phyloP scores from a whole-genome alignment of 495 filamentous ascomycete species.

The Hypoxylon subgilvum region DNA sequence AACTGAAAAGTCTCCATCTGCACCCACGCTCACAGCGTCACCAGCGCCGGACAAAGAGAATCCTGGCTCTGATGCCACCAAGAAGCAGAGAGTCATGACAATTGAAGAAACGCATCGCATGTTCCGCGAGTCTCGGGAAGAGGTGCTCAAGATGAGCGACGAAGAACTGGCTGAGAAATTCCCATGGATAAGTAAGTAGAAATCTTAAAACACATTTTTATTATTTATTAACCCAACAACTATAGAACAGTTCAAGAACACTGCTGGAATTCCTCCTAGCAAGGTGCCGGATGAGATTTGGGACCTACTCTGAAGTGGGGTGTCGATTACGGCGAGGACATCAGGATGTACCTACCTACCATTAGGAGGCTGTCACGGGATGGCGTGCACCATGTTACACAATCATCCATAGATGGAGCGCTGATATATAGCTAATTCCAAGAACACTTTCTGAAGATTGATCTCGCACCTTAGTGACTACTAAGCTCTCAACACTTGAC shows the following conservation, averaged over 20 bases:
- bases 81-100: constrained; percentile 1
- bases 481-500: no score
- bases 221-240: background rate
- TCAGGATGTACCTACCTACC: no score
- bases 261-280: background rate
- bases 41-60: no score
- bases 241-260: background rate
- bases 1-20: no score
- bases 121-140: background rate
- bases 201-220: background rate
- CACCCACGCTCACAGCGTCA: no score
- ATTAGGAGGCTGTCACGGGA: no score
- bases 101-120: background rate
- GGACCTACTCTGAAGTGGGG: background rate
- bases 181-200: background rate
- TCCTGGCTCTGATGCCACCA: background rate
- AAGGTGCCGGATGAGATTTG: background rate
- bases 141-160: background rate
- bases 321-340: no score
- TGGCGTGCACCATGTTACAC: no score
- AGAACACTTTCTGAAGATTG: no score
- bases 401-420: no score
- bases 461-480: no score
- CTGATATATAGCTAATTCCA: no score
- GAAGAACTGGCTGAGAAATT: background rate